Conservation (phyloP, 495 filamentous ascomycete genomes). For the Xylaria curta region DNA sequence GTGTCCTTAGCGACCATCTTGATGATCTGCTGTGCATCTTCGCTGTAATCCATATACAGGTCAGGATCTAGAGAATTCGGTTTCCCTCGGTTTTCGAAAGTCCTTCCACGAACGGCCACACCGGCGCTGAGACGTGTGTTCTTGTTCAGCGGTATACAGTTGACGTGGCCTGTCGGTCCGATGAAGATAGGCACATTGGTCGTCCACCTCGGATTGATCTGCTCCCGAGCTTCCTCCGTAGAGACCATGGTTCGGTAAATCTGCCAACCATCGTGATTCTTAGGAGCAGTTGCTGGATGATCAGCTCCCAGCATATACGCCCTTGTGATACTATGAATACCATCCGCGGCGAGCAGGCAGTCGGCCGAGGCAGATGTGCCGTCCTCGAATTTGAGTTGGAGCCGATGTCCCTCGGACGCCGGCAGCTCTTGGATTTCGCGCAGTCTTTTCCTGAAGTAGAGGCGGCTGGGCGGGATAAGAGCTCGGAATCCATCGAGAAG, state of each 20-base stretch:
- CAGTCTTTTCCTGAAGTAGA: conserved; percentile 43
- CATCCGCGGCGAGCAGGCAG: conserved; percentile 54
- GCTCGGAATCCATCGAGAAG: conserved; percentile 41
- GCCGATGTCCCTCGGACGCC: conserved; percentile 25
- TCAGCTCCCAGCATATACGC: conserved; percentile 45
- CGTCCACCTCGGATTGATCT: conserved; percentile 42
- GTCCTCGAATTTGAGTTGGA: conserved; percentile 45
- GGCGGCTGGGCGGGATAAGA: conserved; percentile 34
- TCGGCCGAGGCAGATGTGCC: conserved; percentile 39
- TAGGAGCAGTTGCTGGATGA: conserved; percentile 47
- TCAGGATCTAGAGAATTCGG: conserved; percentile 32
- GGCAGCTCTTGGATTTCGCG: conserved; percentile 32
- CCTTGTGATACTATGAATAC: conserved; percentile 52
- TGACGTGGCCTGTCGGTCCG: conserved; percentile 45
- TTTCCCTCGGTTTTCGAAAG: neutral
- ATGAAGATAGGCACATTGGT: conserved; percentile 43
- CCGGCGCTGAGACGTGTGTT: conserved; percentile 49
- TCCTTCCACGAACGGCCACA: conserved; percentile 43
- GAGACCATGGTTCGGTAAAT: conserved; percentile 52
- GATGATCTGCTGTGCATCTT: conserved; percentile 43
- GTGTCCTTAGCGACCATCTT: conserved; percentile 41
- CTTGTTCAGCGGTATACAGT: conserved; percentile 48
- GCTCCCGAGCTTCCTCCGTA: conserved; percentile 35
- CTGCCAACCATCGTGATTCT: conserved; percentile 51
- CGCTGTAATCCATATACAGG: conserved; percentile 42